These are phyloP conservation scores for Penicillium decumbens DNA, from an alignment of 2,329 filamentous ascomycete species.

Conservation along the genomic window DNA sequence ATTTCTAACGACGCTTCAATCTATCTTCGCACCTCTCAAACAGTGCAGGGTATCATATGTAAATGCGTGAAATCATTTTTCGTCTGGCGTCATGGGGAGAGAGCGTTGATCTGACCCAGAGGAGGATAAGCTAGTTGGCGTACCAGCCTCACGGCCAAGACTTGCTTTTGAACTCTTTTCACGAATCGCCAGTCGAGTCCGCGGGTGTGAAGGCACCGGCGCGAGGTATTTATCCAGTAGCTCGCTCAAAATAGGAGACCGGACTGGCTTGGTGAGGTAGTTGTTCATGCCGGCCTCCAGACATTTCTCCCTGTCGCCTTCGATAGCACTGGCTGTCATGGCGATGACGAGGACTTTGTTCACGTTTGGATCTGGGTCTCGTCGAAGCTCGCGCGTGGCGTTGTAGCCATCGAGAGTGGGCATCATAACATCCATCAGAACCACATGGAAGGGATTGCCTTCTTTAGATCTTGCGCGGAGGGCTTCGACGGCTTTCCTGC, in stretches of 20 bases:
- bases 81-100: conserved; percentile 17
- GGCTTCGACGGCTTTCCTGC: conserved; percentile 79
- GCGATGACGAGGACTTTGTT: conserved; percentile 86
- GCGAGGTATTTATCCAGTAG: conserved; percentile 68
- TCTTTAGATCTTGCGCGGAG: conserved; percentile 67
- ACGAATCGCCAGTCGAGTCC: conserved; percentile 29
- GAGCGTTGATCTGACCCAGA: conserved; percentile 22
- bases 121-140: conserved; percentile 26
- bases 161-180: conserved; percentile 28
- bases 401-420: conserved; percentile 89
- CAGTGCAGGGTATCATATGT: conserved; percentile 22
- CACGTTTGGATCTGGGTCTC: conserved; percentile 70
- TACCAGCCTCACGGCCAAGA: conserved; percentile 23
- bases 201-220: conserved; percentile 43
- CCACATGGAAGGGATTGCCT: conserved; percentile 76
- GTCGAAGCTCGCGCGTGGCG: conserved; percentile 76
- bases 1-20: conserved; percentile 12
- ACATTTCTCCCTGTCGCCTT: conserved; percentile 91
- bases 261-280: conserved; percentile 92
- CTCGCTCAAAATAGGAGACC: conserved; percentile 76
- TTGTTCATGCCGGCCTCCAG: conserved; percentile 97
- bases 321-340: conserved; percentile 93
- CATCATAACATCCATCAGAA: conserved; percentile 97
- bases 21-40: conserved; percentile 11
- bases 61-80: conserved; percentile 17